Evolutionary conservation across 768 basidiomycete genomes (phyloP), one percentile per base, ranked within the genome.

Genomic region (Trametes sanguinea): DNA sequence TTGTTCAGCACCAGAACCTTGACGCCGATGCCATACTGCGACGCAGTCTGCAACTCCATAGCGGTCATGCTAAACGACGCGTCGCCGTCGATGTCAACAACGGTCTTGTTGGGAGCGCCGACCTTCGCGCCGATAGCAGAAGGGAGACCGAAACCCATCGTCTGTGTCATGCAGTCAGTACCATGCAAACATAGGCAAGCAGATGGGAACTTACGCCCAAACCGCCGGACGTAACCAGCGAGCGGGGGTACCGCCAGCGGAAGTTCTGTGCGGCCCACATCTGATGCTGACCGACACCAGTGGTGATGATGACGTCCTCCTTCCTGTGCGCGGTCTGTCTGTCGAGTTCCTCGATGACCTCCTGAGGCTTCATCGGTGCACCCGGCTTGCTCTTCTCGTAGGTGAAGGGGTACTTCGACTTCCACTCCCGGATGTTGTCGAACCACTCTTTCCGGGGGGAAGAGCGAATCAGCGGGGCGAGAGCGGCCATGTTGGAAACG

Each of bases 51-150:
- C 54, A 99, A 86, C 76, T 99, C 97, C 97, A 98, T 99, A 0
- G 95, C 96, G 1, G 97, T 98, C 97, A 98, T 99, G 71, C 92
- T 94, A 78, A 98, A 95, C 22, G 94, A 96, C 0, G 97, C 97
- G 73, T 99, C 97, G 10, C 97, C 97, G 68, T 99, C 97, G 64
- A 98, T 88, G 74, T 99, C 95, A 51, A 99, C 80, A 60, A 99
- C 96, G 57, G 84, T 90, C 78, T 98, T 98, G 30, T 94, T 76
- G 0, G 96, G 96, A 1, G 89, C 89, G 29, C 94, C 97, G 39
- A 99, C 95, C 76, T 99, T 99, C 65, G 96, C 96, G 50, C 97
- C 97, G 60, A 98, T 92, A 51, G 95, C 92, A 0, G 94, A 81
- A 1, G 96, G 97, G 0, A 99, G 82, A 70, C 97, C 96, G 75